A percentile compares a stretch with the other conserved stretches of the same genome.
phyloP scores from a whole-genome alignment of 495 filamentous ascomycete genomes.

The Penicillium crystallinum region DNA sequence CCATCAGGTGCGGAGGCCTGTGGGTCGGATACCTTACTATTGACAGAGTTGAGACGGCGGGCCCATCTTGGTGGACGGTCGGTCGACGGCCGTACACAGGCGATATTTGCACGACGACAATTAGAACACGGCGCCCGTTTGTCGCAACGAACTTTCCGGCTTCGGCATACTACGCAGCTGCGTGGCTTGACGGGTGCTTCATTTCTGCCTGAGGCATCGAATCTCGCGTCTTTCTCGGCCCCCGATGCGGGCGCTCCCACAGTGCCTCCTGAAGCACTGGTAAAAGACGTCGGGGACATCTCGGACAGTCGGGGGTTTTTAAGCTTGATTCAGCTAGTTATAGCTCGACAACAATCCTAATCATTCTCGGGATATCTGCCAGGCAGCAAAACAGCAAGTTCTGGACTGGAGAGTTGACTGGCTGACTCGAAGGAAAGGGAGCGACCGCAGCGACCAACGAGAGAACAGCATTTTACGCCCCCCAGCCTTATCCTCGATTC shows the following conservation, averaged over 20 bases:
- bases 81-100: conserved; percentile 47
- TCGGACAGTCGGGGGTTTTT: neutral
- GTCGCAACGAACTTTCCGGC: conserved; percentile 64
- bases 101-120: conserved; percentile 57
- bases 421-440: neutral
- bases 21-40: neutral
- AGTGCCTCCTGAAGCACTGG: neutral
- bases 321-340: neutral
- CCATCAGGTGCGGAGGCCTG: conserved; percentile 20
- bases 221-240: conserved; percentile 34
- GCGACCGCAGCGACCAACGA: neutral
- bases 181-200: conserved; percentile 34
- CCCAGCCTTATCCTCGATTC: neutral
- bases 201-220: conserved; percentile 1
- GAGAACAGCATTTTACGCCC: neutral
- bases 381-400: neutral
- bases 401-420: neutral
- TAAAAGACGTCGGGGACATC: conserved; percentile 10
- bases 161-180: conserved; percentile 53
- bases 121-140: conserved; percentile 63
- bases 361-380: neutral
- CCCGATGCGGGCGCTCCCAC: conserved; percentile 9
- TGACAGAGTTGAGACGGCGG: conserved; percentile 36
- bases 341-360: neutral
- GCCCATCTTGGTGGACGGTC: conserved; percentile 49